A percentile compares a stretch with the other conserved stretches of the same genome.
Evolutionary conservation across 2,329 filamentous ascomycete species (phyloP).

Genomic region (Macrophomina phaseolina): DNA sequence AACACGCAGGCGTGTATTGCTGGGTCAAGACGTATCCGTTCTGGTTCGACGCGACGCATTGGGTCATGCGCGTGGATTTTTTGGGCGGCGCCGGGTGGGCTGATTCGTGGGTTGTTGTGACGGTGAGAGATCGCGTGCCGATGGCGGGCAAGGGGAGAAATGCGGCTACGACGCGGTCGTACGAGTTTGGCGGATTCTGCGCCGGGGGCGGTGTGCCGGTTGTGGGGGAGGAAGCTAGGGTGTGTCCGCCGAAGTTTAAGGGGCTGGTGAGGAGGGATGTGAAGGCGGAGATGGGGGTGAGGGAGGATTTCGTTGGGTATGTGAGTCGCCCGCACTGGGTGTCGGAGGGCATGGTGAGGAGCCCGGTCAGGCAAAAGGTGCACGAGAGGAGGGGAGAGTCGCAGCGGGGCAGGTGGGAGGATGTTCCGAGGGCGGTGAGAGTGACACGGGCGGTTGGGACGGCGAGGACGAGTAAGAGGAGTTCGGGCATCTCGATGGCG

Average conservation of each 20-base stretch:
- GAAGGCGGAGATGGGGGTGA: not conserved
- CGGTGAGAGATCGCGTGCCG: not conserved
- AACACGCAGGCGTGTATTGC: not conserved
- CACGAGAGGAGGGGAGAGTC: not conserved
- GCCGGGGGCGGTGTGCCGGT: not conserved
- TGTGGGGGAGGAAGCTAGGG: not conserved
- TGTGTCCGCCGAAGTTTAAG: not conserved
- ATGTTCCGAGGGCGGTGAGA: not conserved
- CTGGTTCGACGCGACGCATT: not conserved
- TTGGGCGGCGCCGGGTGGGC: not conserved
- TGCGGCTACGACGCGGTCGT: not conserved
- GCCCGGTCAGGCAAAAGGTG: not conserved
- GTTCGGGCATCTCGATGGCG: not conserved
- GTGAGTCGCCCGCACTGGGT: not conserved
- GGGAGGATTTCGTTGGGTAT: not conserved
- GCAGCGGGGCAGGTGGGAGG: not conserved
- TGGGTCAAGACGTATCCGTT: slow-evolving; percentile 1
- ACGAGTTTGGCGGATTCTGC: not conserved
- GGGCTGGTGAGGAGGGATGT: not conserved
- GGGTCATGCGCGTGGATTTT: not conserved
- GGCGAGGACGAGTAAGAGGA: not conserved
- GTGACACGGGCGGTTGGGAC: not conserved
- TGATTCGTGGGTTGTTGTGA: not conserved
- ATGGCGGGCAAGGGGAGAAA: not conserved
- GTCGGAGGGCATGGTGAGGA: not conserved